phyloP scores from a whole-genome alignment of 139 green algal genomes.

The Astrephomene gubernaculifera region DNA sequence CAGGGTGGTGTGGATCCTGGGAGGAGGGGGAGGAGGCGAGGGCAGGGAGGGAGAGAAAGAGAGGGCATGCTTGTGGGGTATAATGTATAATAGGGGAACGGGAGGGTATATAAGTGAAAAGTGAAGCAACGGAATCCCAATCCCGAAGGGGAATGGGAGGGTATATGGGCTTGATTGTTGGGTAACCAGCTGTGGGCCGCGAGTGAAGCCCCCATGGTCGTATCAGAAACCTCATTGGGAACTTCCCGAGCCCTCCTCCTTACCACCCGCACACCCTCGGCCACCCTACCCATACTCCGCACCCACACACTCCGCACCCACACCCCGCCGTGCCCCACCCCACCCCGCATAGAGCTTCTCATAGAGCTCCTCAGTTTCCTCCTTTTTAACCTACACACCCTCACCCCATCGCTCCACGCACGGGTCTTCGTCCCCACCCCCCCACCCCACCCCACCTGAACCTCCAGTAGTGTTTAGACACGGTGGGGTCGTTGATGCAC shows the following conservation, averaged over 20 bases:
- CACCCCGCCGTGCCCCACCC: too few relatives aligned
- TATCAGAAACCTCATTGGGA: too few relatives aligned
- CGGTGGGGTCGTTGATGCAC: constrained; percentile 97
- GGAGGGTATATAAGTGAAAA: background rate
- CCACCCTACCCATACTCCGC: background rate
- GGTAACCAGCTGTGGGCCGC: too few relatives aligned
- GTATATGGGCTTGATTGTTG: too few relatives aligned
- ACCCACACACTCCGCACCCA: background rate
- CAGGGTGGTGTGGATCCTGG: constrained; percentile 68
- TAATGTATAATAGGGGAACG: background rate
- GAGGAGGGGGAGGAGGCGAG: background rate
- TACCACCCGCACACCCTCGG: background rate
- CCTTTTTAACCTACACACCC: background rate
- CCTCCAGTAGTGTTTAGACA: constrained; percentile 94
- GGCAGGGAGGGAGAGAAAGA: background rate
- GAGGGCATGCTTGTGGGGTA: too few relatives aligned
- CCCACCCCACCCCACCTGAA: constrained; percentile 56
- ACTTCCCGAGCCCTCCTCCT: too few relatives aligned
- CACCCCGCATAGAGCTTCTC: background rate
- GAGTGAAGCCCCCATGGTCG: too few relatives aligned
- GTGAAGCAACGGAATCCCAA: background rate
- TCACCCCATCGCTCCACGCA: background rate
- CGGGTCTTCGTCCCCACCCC: too few relatives aligned
- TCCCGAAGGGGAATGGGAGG: too few relatives aligned
- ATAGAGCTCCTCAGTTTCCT: background rate